Percentiles rank a stretch among this genome's conserved stretches.
These are phyloP conservation scores for Lachnellula cervina DNA, from an alignment of 2,329 filamentous ascomycete species.

Conservation along the genomic window DNA sequence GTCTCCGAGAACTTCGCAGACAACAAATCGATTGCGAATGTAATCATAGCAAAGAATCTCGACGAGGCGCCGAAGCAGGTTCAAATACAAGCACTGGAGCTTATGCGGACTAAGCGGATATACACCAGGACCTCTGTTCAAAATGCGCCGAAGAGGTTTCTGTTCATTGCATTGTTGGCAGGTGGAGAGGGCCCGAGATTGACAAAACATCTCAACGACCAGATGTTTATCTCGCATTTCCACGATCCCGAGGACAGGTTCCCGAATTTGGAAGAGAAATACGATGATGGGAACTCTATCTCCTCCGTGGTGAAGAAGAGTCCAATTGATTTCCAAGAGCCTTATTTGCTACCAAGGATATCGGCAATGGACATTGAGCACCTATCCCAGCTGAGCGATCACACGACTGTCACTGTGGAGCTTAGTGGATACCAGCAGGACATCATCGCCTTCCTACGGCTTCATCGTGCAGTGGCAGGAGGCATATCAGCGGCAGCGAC, in stretches of 20 bases:
- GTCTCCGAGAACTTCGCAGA: constrained; percentile 35
- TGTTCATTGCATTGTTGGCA: constrained; percentile 70
- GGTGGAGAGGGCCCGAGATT: constrained; percentile 46
- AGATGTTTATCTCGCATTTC: constrained; percentile 83
- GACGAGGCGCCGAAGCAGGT: constrained; percentile 68
- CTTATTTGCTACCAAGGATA: constrained; percentile 21
- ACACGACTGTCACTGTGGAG: constrained; percentile 66
- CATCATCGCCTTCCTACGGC: constrained; percentile 77
- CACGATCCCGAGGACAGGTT: constrained; percentile 70
- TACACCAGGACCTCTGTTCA: constrained; percentile 72
- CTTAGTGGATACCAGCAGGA: constrained; percentile 82
- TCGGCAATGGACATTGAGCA: constrained; percentile 26
- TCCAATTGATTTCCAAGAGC: constrained; percentile 11
- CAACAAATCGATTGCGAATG: constrained; percentile 63
- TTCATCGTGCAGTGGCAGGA: constrained; percentile 77
- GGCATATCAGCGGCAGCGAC: constrained; percentile 77
- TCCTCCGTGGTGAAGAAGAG: constrained; percentile 32
- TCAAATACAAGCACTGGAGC: constrained; percentile 74
- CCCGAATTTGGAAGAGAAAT: constrained; percentile 64
- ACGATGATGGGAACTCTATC: constrained; percentile 29
- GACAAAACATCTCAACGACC: constrained; percentile 65
- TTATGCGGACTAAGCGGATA: constrained; percentile 74
- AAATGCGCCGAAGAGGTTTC: constrained; percentile 68
- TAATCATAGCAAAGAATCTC: constrained; percentile 77
- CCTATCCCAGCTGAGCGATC: constrained; percentile 45